Evolutionary conservation across 495 filamentous ascomycete species (phyloP), one percentile per base, ranked within the genome.

Genomic region (Podospora appendiculata): DNA sequence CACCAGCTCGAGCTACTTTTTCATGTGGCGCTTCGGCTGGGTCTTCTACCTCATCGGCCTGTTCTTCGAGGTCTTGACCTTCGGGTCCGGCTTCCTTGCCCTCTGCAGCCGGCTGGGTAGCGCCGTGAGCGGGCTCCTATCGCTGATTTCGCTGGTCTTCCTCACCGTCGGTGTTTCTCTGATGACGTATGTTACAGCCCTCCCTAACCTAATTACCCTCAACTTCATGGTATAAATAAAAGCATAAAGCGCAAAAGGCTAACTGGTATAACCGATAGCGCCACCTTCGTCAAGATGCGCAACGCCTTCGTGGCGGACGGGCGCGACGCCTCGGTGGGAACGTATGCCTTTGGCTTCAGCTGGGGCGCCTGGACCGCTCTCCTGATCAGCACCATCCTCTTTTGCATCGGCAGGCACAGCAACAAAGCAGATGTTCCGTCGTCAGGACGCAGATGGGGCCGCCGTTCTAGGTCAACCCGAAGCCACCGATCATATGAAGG

Each of bases 321-420:
- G 58, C 78, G 83, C 42, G 47, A 53, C 36, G 80, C 90, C 18
- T 65, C 58, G 8, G 66, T 96, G 6, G 90, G 90, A 25, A 57
- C 67, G 13, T 88, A 89, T 55, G 83, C 86, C 7, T 91, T 87
- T 58, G 90, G 80, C 32, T 95, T 95, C 71, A 89, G 85, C 70
- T 96, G 90, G 90, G 84, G 84, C 3, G 78, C 88, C 5, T 80
- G 84, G 60, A 80, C 76, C 1, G 83, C 80, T 44, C 76, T 88
- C 45, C 70, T 91, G 53, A 68, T 95, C 47, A 80, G 87, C 13
- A 85, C 81, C 11, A 46, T 90, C 25, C 63, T 90, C 14, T 87
- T 91, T 72, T 91, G 83, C 69, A 45, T 81, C 2, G 78, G 75
- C 17, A 74, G 53, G 9, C 51, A 54, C 35, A 48, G 36, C 16